These are phyloP conservation scores for Penicillium olsonii DNA, from an alignment of 2,329 filamentous ascomycete species.

Conservation along the genomic window DNA sequence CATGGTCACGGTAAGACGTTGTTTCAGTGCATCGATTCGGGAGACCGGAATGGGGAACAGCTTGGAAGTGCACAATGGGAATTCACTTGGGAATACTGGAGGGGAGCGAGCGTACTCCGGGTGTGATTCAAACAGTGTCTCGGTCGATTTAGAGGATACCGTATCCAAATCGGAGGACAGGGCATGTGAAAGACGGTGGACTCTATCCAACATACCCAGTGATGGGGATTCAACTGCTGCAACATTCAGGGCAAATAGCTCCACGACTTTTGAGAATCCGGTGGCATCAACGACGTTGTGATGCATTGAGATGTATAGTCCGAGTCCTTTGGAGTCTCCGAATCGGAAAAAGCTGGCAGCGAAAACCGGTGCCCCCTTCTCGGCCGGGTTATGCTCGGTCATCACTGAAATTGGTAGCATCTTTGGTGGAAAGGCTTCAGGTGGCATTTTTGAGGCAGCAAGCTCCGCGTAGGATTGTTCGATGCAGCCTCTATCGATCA, in stretches of 20 bases:
- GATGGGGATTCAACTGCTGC: too few relatives aligned
- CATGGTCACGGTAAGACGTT: not conserved
- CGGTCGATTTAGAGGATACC: not conserved
- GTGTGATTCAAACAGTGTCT: not conserved
- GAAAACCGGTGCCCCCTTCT: slow-evolving; percentile 7
- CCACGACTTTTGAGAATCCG: slow-evolving; percentile 6
- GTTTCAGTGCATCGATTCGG: not conserved
- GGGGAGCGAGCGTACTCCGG: slow-evolving; percentile 7
- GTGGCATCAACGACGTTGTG: slow-evolving; percentile 13
- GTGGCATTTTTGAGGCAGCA: not conserved
- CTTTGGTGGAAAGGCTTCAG: not conserved
- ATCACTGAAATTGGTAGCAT: not conserved
- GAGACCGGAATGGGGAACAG: not conserved
- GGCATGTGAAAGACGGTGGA: not conserved
- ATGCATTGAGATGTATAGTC: slow-evolving; percentile 11
- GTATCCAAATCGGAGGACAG: not conserved
- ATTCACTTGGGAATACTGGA: not conserved
- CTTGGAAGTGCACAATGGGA: not conserved
- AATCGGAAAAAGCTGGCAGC: slow-evolving; percentile 16
- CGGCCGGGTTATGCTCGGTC: not conserved
- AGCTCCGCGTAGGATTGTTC: not conserved
- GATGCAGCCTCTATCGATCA: not conserved
- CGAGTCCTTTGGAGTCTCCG: slow-evolving; percentile 4
- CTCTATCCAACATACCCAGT: not conserved
- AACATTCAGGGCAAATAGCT: not conserved